Conservation (phyloP, 2,329 filamentous ascomycete species). For the Didymella pinodella region DNA sequence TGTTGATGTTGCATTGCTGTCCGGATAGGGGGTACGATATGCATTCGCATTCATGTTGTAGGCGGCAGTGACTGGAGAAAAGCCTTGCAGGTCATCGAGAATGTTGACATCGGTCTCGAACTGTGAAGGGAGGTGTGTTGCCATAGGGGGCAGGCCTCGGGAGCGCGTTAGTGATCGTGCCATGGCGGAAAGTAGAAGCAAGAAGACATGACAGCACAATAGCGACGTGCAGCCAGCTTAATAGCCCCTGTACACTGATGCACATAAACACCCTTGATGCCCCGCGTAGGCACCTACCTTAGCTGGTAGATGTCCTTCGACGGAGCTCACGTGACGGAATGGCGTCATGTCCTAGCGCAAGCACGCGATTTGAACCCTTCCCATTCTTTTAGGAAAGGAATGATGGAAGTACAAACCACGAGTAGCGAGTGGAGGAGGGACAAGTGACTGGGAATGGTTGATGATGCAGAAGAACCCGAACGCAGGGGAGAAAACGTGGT, state of each 20-base stretch:
- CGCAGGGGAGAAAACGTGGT: constrained; percentile 14
- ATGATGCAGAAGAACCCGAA: constrained; percentile 19
- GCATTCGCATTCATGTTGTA: constrained; percentile 36
- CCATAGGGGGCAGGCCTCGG: constrained; percentile 44
- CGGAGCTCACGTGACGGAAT: constrained; percentile 30
- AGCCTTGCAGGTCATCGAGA: constrained; percentile 42
- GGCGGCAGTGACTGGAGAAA: constrained; percentile 38
- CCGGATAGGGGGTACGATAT: constrained; percentile 44
- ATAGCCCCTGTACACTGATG: constrained; percentile 1
- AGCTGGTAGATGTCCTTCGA: constrained; percentile 24
- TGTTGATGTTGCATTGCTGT: constrained; percentile 43
- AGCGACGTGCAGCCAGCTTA: constrained; percentile 8
- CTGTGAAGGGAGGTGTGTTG: constrained; percentile 34
- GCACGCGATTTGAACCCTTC: too few species aligned
- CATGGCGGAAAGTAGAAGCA: constrained; percentile 10
- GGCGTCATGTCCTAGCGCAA: constrained; percentile 16
- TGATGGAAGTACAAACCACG: constrained; percentile 22
- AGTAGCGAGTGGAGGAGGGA: constrained; percentile 17
- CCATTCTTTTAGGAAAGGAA: not conserved
- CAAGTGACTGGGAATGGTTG: constrained; percentile 12
- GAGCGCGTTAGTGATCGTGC: constrained; percentile 36
- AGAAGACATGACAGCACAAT: constrained; percentile 11
- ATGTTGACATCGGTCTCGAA: constrained; percentile 38
- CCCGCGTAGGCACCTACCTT: constrained; percentile 33
- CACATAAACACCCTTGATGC: constrained; percentile 4